Base-by-base conservation (phyloP, 179 eudicot genomes). In the Beta macrorhiza region DNA sequence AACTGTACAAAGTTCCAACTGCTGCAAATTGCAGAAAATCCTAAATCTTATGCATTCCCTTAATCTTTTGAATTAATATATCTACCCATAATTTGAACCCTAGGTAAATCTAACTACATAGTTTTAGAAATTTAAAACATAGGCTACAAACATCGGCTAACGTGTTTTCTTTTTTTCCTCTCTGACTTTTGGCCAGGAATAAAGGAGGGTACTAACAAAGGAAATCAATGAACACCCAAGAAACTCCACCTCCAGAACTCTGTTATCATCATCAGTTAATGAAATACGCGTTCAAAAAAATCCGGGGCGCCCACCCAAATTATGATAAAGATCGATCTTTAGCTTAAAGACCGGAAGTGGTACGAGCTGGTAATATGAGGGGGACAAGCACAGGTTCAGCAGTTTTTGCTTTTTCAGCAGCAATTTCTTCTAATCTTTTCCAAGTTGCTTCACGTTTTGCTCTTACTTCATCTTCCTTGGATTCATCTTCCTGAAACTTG, bases 401-500 rank as follows among this genome's bases (percentile, higher is more conserved):
- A 47, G 79, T 85, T 61, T 86, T 71, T 42, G 89, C 88, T 55
- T 85, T 89, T 76, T 79, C 79, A 61, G 88, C 84, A 68, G 91
- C 95, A 19, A 89, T 75, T 44, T 89, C 88, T 85, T 92, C 95
- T 11, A 92, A 80, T 61, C 85, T 85, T 85, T 78, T 90, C 93
- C 95, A 90, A 15, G 82, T 86, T 58, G 86, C 80, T 81, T 90
- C 93, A 0, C 93, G 91, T 85, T 80, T 90, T 7, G 82, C 74
- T 81, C 74, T 79, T 76, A 86, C 73, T 78, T 83, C 92, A 13
- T 84, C 87, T 86, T 87, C 90, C 88, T 89, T 87, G 6, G 88
- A 74, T 85, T 90, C 95, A 14, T 88, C 89, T 77, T 89, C 89
- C 80, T 88, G 88, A 57, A 92, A 90, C 88, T 88, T 90, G 72